Evolutionary conservation across 129 eudicot genomes (phyloP).

Genomic region (Flaveria ramosissima): DNA sequence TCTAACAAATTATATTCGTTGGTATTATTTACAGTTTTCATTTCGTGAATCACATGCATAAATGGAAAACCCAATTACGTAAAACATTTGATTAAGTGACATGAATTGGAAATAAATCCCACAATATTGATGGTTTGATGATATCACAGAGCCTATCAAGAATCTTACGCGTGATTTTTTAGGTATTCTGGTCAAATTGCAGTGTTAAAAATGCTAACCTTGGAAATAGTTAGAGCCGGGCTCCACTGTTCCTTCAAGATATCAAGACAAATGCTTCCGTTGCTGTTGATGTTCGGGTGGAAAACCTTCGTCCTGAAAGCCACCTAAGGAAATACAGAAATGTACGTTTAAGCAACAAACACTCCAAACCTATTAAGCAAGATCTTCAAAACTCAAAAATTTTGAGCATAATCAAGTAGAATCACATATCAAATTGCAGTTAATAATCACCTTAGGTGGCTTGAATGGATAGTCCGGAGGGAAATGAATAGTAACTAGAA

Average conservation of each 20-base stretch:
- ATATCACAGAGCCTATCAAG: too few species aligned
- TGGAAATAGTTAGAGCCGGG: slow-evolving; percentile 74
- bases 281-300: slow-evolving; percentile 64
- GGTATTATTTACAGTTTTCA: neutral
- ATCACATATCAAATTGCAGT: slow-evolving; percentile 12
- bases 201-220: slow-evolving; percentile 39
- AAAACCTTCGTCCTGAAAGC: slow-evolving; percentile 67
- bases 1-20: neutral
- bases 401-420: neutral
- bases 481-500: slow-evolving; percentile 72
- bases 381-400: neutral
- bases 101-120: neutral
- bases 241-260: slow-evolving; percentile 72
- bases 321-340: slow-evolving; percentile 36
- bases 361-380: neutral
- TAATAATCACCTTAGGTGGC: slow-evolving; percentile 69
- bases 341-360: neutral
- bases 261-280: slow-evolving; percentile 67
- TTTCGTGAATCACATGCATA: neutral
- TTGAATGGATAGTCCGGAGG: slow-evolving; percentile 81
- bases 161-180: neutral
- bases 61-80: neutral
- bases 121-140: neutral
- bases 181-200: neutral
- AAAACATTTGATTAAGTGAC: neutral